phyloP scores from a whole-genome alignment of 176 grass and related monocot species.

The Melocanna baccifera region DNA sequence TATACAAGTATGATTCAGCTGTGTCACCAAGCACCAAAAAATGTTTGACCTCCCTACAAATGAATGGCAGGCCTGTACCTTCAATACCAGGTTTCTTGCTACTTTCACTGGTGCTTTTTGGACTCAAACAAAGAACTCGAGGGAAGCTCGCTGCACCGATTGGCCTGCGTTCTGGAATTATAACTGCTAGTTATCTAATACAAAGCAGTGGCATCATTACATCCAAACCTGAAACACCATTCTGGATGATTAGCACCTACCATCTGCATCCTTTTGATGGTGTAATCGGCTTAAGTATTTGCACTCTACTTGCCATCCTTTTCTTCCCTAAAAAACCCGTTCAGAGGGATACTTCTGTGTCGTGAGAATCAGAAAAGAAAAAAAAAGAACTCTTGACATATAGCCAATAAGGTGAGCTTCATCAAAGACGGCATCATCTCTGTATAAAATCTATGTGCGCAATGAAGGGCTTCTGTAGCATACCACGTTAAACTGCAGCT shows the following conservation, averaged over 20 bases:
- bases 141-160: conserved; percentile 82
- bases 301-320: conserved; percentile 62
- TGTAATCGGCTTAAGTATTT: conserved; percentile 65
- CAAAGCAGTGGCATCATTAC: conserved; percentile 53
- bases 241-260: conserved; percentile 62
- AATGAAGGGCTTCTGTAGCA: background rate
- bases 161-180: conserved; percentile 80
- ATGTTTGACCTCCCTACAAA: conserved; percentile 17
- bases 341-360: conserved; percentile 45
- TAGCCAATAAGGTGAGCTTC: conserved; percentile 14
- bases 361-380: conserved; percentile 7
- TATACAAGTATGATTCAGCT: conserved; percentile 8
- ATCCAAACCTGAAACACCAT: conserved; percentile 54
- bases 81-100: conserved; percentile 79
- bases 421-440: background rate
- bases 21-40: background rate
- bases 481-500: background rate
- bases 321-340: conserved; percentile 67
- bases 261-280: conserved; percentile 81
- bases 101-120: conserved; percentile 78
- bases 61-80: conserved; percentile 73
- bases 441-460: background rate
- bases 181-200: conserved; percentile 74
- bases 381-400: background rate
- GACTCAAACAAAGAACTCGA: conserved; percentile 70